Evolutionary conservation across 352 stramenopile genomes (phyloP), one percentile per base, ranked within the genome.

Genomic region (Thalassiosira allenii): DNA sequence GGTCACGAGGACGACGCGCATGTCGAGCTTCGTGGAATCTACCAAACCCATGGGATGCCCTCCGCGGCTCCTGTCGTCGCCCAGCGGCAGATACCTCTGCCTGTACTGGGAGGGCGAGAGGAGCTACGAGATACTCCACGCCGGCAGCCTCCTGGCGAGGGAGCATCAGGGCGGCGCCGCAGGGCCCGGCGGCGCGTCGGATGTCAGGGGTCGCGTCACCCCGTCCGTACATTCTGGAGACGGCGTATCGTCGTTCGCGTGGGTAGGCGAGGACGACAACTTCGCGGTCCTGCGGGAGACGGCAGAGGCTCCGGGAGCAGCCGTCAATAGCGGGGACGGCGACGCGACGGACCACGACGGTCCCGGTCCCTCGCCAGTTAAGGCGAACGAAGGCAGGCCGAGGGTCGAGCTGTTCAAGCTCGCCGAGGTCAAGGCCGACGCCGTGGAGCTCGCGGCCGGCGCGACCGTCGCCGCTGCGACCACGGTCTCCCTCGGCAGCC

Each of bases 51-150:
- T 90, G 23, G 71, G 73, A 37, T 58, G 77, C 6, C 72, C 79
- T 20, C 82, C 89, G 17, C 23, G 69, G 17, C 40, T 83, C 1
- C 88, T 93, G 22, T 59, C 85, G 47, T 76, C 76, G 27, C 89
- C 89, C 30, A 91, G 84, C 33, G 75, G 86, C 8, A 78, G 75
- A 25, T 94, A 86, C 63, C 20, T 92, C 6, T 91, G 83, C 57
- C 66, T 90, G 9, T 89, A 87, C 63, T 92, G 82, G 81, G 71
- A 79, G 29, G 59, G 67, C 25, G 83, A 92, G 20, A 84, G 83
- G 30, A 64, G 44, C 2, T 94, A 92, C 37, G 89, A 94, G 83
- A 87, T 94, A 64, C 56, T 92, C 14, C 86, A 90, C 59, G 67
- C 90, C 17, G 58, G 69, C 4, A 85, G 73, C 62, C 59, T 92